Conservation (phyloP, 1,284 basidiomycete species). For the Erythrobasidium hasegawianum region DNA sequence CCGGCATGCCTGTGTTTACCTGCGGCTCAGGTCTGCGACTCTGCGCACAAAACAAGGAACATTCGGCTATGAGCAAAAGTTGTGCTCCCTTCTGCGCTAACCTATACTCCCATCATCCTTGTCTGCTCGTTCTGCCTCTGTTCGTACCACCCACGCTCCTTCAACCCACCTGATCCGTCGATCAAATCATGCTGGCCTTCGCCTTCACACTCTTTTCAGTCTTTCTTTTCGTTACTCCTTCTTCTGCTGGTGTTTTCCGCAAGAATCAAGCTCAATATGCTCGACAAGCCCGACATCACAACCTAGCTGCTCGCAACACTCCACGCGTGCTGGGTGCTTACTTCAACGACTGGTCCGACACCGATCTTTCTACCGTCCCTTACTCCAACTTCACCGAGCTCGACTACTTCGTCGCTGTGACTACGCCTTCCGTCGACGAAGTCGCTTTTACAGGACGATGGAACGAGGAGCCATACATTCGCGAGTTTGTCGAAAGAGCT, state of each 20-base stretch:
- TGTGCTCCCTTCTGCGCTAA: too few relatives aligned
- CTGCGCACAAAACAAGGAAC: too few relatives aligned
- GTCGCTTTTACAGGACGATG: neutral
- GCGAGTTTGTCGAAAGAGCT: neutral
- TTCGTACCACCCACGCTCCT: neutral
- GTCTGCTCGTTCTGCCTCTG: too few relatives aligned
- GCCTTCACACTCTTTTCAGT: neutral
- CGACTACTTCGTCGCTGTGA: neutral
- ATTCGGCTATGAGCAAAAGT: too few relatives aligned
- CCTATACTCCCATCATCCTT: too few relatives aligned
- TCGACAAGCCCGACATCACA: too few relatives aligned
- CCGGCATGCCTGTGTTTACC: too few relatives aligned
- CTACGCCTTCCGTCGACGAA: neutral
- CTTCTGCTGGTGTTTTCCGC: too few relatives aligned
- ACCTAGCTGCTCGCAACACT: too few relatives aligned
- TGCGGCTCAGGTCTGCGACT: too few relatives aligned
- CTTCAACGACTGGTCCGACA: slow-evolving; percentile 2
- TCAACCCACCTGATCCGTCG: neutral
- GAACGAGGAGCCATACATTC: neutral
- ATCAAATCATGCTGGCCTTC: slow-evolving; percentile 1
- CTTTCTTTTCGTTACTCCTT: neutral
- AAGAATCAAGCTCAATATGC: too few relatives aligned
- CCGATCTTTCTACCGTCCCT: neutral
- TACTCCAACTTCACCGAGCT: neutral
- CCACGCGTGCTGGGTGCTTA: too few relatives aligned